These are phyloP conservation scores for Hortiboletus flavorubellus DNA, from an alignment of 768 basidiomycete species.

Conservation along the genomic window DNA sequence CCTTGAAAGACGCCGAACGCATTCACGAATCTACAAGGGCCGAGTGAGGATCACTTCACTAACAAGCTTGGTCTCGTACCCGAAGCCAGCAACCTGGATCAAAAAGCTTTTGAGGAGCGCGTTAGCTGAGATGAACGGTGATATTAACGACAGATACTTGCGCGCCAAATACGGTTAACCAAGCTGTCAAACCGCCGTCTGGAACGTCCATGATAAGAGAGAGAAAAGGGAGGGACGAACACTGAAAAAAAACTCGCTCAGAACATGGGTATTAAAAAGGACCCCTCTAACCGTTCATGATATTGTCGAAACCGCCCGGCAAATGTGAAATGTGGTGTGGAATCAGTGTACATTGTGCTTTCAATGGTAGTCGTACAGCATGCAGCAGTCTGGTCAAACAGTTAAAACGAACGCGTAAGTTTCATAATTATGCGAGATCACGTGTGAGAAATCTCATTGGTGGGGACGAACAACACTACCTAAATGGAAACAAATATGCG, in stretches of 20 bases:
- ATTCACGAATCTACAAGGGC: conserved; percentile 27
- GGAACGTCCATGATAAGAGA: conserved; percentile 7
- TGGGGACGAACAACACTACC: no score
- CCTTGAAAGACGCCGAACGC: conserved; percentile 44
- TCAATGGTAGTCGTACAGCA: no score
- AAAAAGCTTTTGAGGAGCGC: conserved; percentile 25
- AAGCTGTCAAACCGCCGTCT: conserved; percentile 26
- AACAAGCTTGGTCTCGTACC: conserved; percentile 18
- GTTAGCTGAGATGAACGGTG: not conserved
- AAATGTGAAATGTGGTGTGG: not conserved
- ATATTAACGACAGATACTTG: conserved; percentile 1
- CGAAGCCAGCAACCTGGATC: conserved; percentile 37
- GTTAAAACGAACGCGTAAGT: no score
- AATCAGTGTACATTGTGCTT: not conserved
- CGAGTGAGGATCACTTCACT: not conserved
- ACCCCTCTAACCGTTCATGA: not conserved
- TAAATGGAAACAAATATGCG: no score
- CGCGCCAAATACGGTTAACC: conserved; percentile 26
- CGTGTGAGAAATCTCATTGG: no score
- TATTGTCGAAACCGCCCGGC: not conserved
- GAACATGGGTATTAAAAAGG: not conserved
- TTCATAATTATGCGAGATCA: no score
- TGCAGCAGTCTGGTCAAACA: no score
- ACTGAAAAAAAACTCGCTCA: no score
- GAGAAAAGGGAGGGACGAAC: not conserved